These are phyloP conservation scores for Fusarium clavum DNA, from an alignment of 2,329 filamentous ascomycete genomes.

Conservation along the genomic window DNA sequence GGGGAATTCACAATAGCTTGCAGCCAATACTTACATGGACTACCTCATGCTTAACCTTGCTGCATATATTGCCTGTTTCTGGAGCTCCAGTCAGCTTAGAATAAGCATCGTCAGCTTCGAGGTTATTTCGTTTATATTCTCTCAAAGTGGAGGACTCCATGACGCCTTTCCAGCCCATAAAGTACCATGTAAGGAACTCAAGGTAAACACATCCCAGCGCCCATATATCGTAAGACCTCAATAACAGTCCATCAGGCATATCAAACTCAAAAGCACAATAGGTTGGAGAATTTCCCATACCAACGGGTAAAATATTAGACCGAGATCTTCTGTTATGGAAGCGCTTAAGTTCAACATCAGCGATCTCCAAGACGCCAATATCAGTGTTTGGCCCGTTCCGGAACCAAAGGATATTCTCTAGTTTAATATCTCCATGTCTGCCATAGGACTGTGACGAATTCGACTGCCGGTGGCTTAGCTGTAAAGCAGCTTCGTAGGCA, in stretches of 20 bases:
- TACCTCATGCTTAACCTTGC: conserved; percentile 1
- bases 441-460: background rate
- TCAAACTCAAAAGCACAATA: background rate
- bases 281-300: background rate
- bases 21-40: background rate
- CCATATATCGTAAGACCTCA: conserved; percentile 1
- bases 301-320: background rate
- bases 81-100: background rate
- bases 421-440: background rate
- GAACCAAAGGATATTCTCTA: conserved; percentile 13
- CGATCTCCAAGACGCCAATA: conserved; percentile 1
- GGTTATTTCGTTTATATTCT: background rate
- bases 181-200: conserved; percentile 3
- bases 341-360: background rate
- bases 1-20: background rate
- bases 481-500: background rate
- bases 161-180: background rate
- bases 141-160: background rate
- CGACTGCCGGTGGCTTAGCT: background rate
- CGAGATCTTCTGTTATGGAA: background rate
- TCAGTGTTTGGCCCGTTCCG: background rate
- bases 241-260: background rate
- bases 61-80: conserved; percentile 2
- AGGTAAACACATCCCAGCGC: background rate
- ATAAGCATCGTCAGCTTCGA: background rate